These are phyloP conservation scores for Schwanniomyces occidentalis DNA, from an alignment of 805 yeast genomes.

Conservation along the genomic window DNA sequence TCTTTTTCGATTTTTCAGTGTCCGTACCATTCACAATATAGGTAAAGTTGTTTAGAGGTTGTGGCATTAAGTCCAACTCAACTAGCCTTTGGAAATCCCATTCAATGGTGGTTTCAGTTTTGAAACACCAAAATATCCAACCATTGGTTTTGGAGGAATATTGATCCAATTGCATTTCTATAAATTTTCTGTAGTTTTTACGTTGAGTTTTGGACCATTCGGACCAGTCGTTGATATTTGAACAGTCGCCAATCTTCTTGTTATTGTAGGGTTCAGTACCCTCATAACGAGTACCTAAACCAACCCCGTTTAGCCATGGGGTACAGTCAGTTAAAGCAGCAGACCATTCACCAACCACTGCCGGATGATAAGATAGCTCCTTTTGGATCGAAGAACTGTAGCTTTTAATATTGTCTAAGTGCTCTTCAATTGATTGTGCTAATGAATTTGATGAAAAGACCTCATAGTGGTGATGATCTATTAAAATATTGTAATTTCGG, in stretches of 20 bases:
- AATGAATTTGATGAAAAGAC: slow-evolving; percentile 30
- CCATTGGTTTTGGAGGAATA: slow-evolving; percentile 49
- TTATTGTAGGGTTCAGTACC: slow-evolving; percentile 38
- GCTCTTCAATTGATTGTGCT: slow-evolving; percentile 29
- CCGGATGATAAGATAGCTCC: slow-evolving; percentile 43
- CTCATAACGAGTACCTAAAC: slow-evolving; percentile 64
- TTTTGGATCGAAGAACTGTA: slow-evolving; percentile 32
- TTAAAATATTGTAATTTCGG: slow-evolving; percentile 32
- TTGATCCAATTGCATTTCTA: slow-evolving; percentile 62
- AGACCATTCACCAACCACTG: slow-evolving; percentile 69
- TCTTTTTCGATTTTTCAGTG: slow-evolving; percentile 15
- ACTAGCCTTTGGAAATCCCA: slow-evolving; percentile 64
- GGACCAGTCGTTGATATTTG: slow-evolving; percentile 31
- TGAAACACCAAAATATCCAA: slow-evolving; percentile 73
- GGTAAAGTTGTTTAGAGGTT: slow-evolving; percentile 47
- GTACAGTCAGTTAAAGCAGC: slow-evolving; percentile 75
- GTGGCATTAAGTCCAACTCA: slow-evolving; percentile 56
- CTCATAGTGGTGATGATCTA: slow-evolving; percentile 44
- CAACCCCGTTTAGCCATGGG: slow-evolving; percentile 67
- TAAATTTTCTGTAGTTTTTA: slow-evolving; percentile 48
- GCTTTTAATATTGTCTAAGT: slow-evolving; percentile 29
- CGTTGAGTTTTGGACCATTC: slow-evolving; percentile 47
- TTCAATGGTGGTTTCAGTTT: slow-evolving; percentile 63
- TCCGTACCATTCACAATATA: slow-evolving; percentile 36
- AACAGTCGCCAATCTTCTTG: slow-evolving; percentile 43